These are phyloP conservation scores for Zea luxurians DNA, from an alignment of 176 grass and related monocot species.

Conservation along the genomic window DNA sequence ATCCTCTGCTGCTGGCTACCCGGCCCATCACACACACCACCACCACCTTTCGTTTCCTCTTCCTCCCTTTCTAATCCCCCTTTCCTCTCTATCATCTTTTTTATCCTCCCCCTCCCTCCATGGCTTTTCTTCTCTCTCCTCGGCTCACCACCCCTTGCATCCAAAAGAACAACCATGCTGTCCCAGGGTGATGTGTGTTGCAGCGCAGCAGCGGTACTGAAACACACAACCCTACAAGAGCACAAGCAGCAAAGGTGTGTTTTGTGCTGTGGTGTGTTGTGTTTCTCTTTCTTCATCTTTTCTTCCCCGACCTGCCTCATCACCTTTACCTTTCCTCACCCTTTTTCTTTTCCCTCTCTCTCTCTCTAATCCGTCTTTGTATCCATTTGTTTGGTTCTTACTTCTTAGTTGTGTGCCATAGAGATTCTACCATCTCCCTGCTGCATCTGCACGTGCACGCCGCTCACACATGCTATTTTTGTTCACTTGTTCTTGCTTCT, in stretches of 20 bases:
- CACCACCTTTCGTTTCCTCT: constrained; percentile 55
- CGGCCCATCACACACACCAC: constrained; percentile 49
- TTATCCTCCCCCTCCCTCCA: constrained; percentile 48
- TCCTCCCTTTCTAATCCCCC: constrained; percentile 57
- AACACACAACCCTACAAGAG: constrained; percentile 64
- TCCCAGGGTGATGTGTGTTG: constrained; percentile 41
- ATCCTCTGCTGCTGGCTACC: constrained; percentile 38
- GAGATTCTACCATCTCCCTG: constrained; percentile 40
- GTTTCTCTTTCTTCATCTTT: constrained; percentile 74
- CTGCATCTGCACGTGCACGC: constrained; percentile 31
- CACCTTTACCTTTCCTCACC: constrained; percentile 49
- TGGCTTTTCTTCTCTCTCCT: constrained; percentile 69
- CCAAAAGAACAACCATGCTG: constrained; percentile 53
- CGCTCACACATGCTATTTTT: constrained; percentile 34
- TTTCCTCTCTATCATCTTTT: constrained; percentile 56
- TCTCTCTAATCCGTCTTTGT: constrained; percentile 60
- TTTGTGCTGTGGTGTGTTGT: constrained; percentile 61
- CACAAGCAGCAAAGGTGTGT: constrained; percentile 65
- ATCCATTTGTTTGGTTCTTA: constrained; percentile 73
- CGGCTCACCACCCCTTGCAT: constrained; percentile 40
- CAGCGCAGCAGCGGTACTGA: constrained; percentile 12
- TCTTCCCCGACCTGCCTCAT: constrained; percentile 39
- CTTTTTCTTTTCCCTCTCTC: constrained; percentile 14
- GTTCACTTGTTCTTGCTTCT: constrained; percentile 48
- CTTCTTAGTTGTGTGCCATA: constrained; percentile 33